Conservation (phyloP, 2,329 filamentous ascomycete species). For the Aspergillaceae sp. region DNA sequence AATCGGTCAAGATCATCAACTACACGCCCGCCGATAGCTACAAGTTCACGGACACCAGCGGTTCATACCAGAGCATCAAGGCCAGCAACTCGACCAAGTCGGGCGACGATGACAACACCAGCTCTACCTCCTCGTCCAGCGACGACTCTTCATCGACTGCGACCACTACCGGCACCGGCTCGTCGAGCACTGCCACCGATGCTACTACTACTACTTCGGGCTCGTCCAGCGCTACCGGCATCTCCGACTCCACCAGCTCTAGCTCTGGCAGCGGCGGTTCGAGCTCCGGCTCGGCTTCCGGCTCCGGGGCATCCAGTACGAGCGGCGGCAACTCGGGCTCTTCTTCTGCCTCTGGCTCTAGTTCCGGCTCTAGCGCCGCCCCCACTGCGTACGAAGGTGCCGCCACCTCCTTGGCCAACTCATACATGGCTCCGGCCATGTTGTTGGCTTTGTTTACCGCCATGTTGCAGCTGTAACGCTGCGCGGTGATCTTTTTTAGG, state of each 20-base stretch:
- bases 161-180: conserved; percentile 1
- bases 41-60: conserved; percentile 53
- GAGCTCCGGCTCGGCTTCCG: conserved; percentile 8
- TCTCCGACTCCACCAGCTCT: background rate
- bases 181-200: background rate
- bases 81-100: conserved; percentile 3
- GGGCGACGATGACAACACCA: conserved; percentile 2
- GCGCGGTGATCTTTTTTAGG: conserved; percentile 1
- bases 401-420: conserved; percentile 14
- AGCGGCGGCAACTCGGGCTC: conserved; percentile 6
- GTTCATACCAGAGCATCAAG: conserved; percentile 57
- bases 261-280: conserved; percentile 1
- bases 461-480: conserved; percentile 21
- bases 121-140: conserved; percentile 4
- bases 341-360: conserved; percentile 7
- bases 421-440: conserved; percentile 13
- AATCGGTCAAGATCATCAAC: conserved; percentile 50
- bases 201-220: conserved; percentile 1
- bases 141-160: background rate
- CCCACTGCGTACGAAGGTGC: conserved; percentile 12
- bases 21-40: conserved; percentile 57
- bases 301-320: conserved; percentile 5
- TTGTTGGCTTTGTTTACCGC: conserved; percentile 17
- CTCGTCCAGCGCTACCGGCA: background rate
- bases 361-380: conserved; percentile 4